These are phyloP conservation scores for Rhodotorula toruloides DNA, from an alignment of 768 basidiomycete genomes.

Conservation along the genomic window DNA sequence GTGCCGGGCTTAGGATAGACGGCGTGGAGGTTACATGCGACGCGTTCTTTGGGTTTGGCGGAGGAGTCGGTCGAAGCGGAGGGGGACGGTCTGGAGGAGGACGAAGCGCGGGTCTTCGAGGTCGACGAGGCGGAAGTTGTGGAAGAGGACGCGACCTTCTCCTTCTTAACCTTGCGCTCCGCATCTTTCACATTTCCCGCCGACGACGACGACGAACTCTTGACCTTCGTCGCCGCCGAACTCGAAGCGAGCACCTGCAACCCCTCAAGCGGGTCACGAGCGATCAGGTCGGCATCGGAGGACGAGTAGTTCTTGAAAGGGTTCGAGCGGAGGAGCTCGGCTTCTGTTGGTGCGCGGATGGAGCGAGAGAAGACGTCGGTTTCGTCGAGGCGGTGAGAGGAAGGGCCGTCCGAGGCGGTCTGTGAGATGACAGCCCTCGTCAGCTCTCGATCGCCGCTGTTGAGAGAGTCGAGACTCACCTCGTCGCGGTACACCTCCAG, in stretches of 20 bases:
- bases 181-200: neutral
- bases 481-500: conserved; percentile 51
- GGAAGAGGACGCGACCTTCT: neutral
- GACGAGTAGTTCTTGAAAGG: conserved; percentile 49
- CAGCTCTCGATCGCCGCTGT: neutral
- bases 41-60: conserved; percentile 22
- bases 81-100: neutral
- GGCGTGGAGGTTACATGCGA: conserved; percentile 47
- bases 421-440: neutral
- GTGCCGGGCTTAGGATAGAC: conserved; percentile 64
- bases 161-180: neutral
- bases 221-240: neutral
- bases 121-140: neutral
- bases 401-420: conserved; percentile 11
- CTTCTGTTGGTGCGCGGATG: conserved; percentile 44
- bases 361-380: conserved; percentile 35
- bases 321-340: conserved; percentile 49
- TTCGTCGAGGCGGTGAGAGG: neutral
- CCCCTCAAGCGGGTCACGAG: conserved; percentile 24
- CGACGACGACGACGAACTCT: neutral
- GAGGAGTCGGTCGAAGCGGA: neutral
- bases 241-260: conserved; percentile 34
- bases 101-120: neutral
- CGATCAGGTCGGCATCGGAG: conserved; percentile 38
- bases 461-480: conserved; percentile 30